phyloP scores from a whole-genome alignment of 345 rosid species.

The Leavenworthia alabamica region DNA sequence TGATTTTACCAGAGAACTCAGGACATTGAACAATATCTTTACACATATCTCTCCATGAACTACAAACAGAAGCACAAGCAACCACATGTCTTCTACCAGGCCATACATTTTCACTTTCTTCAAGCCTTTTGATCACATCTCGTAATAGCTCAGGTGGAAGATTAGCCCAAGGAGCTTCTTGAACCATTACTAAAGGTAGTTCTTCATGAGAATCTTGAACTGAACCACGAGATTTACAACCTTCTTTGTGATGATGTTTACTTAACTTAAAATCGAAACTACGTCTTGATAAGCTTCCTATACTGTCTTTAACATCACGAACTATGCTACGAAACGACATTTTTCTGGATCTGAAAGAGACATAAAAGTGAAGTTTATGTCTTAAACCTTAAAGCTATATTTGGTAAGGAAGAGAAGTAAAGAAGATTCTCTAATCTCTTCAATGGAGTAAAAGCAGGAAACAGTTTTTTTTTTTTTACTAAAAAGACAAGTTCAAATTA shows the following conservation, averaged over 20 bases:
- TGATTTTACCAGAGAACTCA: constrained; percentile 78
- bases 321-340: constrained; percentile 94
- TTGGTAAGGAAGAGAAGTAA: constrained; percentile 26
- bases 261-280: constrained; percentile 81
- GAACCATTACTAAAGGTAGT: constrained; percentile 36
- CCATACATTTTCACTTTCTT: constrained; percentile 80
- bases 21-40: constrained; percentile 76
- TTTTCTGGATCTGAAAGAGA: constrained; percentile 28
- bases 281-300: constrained; percentile 84
- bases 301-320: constrained; percentile 83
- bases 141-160: constrained; percentile 84
- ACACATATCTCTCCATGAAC: constrained; percentile 94
- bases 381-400: too few relatives aligned
- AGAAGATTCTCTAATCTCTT: constrained; percentile 58
- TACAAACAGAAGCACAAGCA: constrained; percentile 92
- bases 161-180: constrained; percentile 75
- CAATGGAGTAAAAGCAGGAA: constrained; percentile 58
- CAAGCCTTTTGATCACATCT: constrained; percentile 86
- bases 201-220: constrained; percentile 62
- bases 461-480: constrained; percentile 37
- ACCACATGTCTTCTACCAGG: constrained; percentile 87
- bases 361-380: constrained; percentile 17
- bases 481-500: constrained; percentile 12
- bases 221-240: constrained; percentile 74
- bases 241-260: constrained; percentile 43